These are phyloP conservation scores for Xylaria palmicola DNA, from an alignment of 495 filamentous ascomycete genomes.

Conservation along the genomic window DNA sequence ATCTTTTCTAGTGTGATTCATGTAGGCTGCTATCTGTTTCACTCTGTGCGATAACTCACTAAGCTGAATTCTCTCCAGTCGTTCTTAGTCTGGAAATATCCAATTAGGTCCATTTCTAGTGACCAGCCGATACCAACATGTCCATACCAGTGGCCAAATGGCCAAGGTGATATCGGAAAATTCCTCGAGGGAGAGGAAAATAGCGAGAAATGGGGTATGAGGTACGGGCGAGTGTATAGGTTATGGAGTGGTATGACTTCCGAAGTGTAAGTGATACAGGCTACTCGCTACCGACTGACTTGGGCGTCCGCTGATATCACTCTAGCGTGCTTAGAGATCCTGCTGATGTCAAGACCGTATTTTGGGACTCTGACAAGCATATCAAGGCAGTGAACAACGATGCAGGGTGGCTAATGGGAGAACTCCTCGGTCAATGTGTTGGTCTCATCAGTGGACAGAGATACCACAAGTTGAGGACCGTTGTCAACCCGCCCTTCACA, in stretches of 20 bases:
- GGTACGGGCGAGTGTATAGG: conserved; percentile 29
- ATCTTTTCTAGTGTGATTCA: background rate
- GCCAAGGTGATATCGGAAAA: conserved; percentile 31
- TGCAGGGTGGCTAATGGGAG: conserved; percentile 34
- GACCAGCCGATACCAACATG: conserved; percentile 18
- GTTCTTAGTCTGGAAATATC: conserved; percentile 5
- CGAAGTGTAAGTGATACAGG: conserved; percentile 26
- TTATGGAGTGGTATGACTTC: conserved; percentile 34
- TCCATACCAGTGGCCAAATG: conserved; percentile 30
- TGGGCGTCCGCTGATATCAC: background rate
- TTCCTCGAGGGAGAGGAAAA: conserved; percentile 26
- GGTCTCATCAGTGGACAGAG: conserved; percentile 33
- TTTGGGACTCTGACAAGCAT: conserved; percentile 36
- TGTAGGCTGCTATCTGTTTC: background rate
- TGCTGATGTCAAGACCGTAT: conserved; percentile 27
- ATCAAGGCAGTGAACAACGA: conserved; percentile 32
- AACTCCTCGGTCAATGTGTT: conserved; percentile 40
- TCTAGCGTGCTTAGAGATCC: conserved; percentile 26
- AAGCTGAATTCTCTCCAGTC: background rate
- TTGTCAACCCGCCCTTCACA: background rate
- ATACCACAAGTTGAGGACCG: conserved; percentile 24
- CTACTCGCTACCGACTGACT: background rate
- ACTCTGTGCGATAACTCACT: background rate
- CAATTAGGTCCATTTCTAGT: background rate
- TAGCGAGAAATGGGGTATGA: conserved; percentile 20